These are phyloP conservation scores for Triticum timopheevii DNA, from an alignment of 176 grass and related monocot genomes.

Conservation along the genomic window DNA sequence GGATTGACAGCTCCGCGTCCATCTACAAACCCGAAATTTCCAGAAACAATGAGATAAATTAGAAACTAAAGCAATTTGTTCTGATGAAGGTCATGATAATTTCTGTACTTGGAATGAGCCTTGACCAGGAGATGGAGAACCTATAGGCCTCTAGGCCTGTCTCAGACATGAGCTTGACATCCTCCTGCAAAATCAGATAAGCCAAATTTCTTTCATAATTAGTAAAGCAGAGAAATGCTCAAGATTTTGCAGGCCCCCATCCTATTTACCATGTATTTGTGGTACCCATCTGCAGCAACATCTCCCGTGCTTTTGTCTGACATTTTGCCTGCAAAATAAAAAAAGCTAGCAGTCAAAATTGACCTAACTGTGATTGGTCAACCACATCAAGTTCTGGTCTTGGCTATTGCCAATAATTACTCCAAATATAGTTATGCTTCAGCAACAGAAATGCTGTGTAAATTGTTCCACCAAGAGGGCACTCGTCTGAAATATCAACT, in stretches of 20 bases:
- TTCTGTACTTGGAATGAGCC: conserved; percentile 42
- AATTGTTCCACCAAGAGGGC: neutral
- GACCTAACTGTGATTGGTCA: neutral
- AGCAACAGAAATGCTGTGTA: neutral
- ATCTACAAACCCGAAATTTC: conserved; percentile 1
- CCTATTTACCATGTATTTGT: conserved; percentile 55
- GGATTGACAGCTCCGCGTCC: conserved; percentile 63
- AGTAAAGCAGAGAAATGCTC: neutral
- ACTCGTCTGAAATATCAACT: neutral
- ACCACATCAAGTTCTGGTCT: neutral
- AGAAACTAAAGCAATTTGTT: neutral
- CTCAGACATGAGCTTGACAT: conserved; percentile 52
- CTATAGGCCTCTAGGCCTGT: conserved; percentile 61
- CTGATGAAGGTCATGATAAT: neutral
- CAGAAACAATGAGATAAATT: neutral
- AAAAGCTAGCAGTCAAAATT: neutral
- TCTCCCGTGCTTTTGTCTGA: conserved; percentile 47
- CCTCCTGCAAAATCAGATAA: conserved; percentile 41
- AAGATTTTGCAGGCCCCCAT: neutral
- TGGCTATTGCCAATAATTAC: neutral
- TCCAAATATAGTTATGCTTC: neutral
- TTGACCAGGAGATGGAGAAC: conserved; percentile 88
- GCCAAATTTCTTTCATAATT: neutral
- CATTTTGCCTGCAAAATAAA: conserved; percentile 37
- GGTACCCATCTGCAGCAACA: conserved; percentile 55